These are phyloP conservation scores for Meira miltonrushii DNA, from an alignment of 1,284 basidiomycete species.

Conservation along the genomic window DNA sequence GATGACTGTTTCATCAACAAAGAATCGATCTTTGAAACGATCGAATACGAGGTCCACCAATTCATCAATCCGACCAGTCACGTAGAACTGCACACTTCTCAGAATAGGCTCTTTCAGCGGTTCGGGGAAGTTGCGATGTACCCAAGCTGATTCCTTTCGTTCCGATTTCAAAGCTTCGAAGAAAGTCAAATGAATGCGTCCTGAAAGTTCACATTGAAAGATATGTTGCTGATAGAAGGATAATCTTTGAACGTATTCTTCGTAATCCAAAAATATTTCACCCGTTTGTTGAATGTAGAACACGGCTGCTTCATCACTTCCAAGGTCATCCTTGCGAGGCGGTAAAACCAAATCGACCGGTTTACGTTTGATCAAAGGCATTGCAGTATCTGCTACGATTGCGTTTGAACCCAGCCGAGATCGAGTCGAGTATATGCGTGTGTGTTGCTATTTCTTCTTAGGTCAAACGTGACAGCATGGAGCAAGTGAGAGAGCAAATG, in stretches of 20 bases:
- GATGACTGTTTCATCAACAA: constrained; percentile 64
- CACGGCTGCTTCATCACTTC: constrained; percentile 37
- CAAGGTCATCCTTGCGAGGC: constrained; percentile 21
- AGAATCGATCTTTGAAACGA: constrained; percentile 91
- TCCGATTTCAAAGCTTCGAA: constrained; percentile 90
- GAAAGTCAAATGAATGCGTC: constrained; percentile 86
- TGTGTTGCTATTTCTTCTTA: too few relatives aligned
- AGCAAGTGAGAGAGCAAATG: too few relatives aligned
- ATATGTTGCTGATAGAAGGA: constrained; percentile 87
- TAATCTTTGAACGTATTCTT: constrained; percentile 78
- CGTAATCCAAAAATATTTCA: constrained; percentile 50
- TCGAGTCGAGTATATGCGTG: too few relatives aligned
- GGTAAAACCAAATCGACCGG: constrained; percentile 38
- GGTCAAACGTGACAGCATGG: too few relatives aligned
- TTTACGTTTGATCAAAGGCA: constrained; percentile 49
- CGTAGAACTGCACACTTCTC: constrained; percentile 87
- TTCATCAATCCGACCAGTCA: constrained; percentile 88
- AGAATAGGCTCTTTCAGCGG: constrained; percentile 86
- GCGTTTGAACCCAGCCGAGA: too few relatives aligned
- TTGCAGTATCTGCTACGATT: constrained; percentile 10
- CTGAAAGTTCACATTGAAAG: constrained; percentile 91
- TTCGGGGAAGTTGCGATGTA: constrained; percentile 86
- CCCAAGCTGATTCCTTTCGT: constrained; percentile 73
- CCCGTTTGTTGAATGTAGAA: constrained; percentile 47
- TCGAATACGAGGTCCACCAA: constrained; percentile 90